Evolutionary conservation across 768 basidiomycete genomes (phyloP).

Genomic region (Udeniomyces megalosporus): DNA sequence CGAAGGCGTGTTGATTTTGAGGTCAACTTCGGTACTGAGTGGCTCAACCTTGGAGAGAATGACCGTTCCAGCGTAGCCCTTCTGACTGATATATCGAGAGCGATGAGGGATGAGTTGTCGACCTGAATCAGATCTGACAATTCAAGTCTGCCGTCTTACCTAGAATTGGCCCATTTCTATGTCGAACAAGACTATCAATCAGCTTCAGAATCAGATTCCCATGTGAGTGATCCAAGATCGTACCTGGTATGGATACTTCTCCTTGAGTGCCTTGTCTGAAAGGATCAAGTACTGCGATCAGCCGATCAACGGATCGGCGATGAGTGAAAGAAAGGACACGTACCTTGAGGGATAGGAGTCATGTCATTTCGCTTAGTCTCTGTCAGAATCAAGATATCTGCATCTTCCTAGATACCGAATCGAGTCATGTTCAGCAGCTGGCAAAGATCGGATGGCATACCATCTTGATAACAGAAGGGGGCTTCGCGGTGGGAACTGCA

Average conservation of each 20-base stretch:
- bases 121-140: background rate
- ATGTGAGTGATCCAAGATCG: no score
- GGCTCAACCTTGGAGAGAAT: slow-evolving; percentile 8
- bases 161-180: slow-evolving; percentile 10
- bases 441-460: background rate
- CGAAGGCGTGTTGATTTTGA: background rate
- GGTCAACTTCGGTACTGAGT: background rate
- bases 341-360: slow-evolving; percentile 3
- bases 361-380: slow-evolving; percentile 15
- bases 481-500: no score
- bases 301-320: no score
- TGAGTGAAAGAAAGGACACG: no score
- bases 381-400: slow-evolving; percentile 12
- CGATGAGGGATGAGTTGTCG: background rate
- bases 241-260: slow-evolving; percentile 11
- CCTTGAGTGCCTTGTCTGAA: background rate
- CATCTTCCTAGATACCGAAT: no score
- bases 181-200: background rate
- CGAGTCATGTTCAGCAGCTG: background rate
- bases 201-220: no score
- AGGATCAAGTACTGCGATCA: no score
- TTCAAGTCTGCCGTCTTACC: background rate
- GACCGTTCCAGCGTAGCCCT: slow-evolving; percentile 15
- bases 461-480: no score
- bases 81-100: background rate